phyloP scores from a whole-genome alignment of 495 filamentous ascomycete genomes.

The Lasiosphaeriaceae sp. region DNA sequence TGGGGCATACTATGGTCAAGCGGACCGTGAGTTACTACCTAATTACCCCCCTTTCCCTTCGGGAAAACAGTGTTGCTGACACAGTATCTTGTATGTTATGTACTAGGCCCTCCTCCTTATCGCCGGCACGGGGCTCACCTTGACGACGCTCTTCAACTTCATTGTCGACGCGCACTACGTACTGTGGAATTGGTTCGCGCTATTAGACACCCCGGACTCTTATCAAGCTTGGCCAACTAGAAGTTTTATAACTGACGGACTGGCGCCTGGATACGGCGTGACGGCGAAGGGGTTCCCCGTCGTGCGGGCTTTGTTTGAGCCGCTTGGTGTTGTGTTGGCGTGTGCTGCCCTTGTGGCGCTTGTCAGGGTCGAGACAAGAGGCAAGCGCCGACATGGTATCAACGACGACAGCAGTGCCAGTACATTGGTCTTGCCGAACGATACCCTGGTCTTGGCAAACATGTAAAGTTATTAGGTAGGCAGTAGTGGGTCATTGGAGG shows the following conservation, averaged over 20 bases:
- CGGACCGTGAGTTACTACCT: background rate
- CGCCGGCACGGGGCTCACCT: background rate
- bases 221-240: background rate
- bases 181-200: background rate
- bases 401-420: background rate
- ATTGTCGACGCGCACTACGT: background rate
- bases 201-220: background rate
- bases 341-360: background rate
- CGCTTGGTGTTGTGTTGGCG: background rate
- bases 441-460: too few relatives aligned
- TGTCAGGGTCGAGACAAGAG: background rate
- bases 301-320: background rate
- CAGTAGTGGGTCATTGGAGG: too few relatives aligned
- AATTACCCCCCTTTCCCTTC: background rate
- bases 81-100: too few relatives aligned
- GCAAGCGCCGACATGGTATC: background rate
- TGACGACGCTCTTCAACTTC: background rate
- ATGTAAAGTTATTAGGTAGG: too few relatives aligned
- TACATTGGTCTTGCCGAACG: too few relatives aligned
- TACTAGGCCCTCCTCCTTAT: background rate
- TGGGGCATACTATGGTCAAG: background rate
- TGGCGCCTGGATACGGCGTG: background rate
- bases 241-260: background rate
- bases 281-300: background rate
- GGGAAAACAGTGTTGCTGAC: background rate